Percentiles rank a stretch among this genome's conserved stretches.
Conservation (phyloP, 2,329 filamentous ascomycete species). For the Alternaria arbusti region DNA sequence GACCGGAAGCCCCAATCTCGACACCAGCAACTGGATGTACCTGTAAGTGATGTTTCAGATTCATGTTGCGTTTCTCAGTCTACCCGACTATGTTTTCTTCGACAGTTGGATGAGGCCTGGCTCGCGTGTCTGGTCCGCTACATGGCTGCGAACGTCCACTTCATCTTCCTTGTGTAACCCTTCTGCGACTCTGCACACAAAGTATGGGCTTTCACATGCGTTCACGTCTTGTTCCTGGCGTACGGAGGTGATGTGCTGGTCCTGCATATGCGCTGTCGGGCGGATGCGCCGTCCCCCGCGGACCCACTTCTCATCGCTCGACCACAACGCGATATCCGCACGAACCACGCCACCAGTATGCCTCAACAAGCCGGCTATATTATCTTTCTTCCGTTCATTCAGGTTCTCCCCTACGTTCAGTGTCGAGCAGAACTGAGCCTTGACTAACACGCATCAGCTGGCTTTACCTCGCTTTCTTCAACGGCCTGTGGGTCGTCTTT, state of each 20-base stretch:
- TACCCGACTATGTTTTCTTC: not conserved
- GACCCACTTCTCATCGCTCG: constrained; percentile 23
- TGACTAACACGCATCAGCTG: constrained; percentile 48
- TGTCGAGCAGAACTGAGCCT: not conserved
- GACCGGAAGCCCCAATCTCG: constrained; percentile 62
- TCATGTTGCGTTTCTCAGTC: not conserved
- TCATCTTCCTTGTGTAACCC: not conserved
- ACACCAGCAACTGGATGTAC: constrained; percentile 66
- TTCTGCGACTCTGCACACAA: not conserved
- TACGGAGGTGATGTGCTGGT: constrained; percentile 18
- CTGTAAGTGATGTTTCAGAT: constrained; percentile 45
- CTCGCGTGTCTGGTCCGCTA: not conserved
- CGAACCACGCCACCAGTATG: not conserved
- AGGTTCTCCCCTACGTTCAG: not conserved
- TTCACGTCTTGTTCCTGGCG: constrained; percentile 1
- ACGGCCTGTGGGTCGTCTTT: constrained; percentile 67
- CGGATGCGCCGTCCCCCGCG: constrained; percentile 8
- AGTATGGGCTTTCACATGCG: not conserved
- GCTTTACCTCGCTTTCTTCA: constrained; percentile 70
- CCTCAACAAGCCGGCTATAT: not conserved
- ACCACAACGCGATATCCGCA: not conserved
- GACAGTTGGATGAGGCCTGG: not conserved
- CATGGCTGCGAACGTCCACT: not conserved
- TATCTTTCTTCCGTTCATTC: not conserved
- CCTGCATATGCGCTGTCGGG: constrained; percentile 23